Evolutionary conservation across 2,329 filamentous ascomycete species (phyloP).

Genomic region (Paecilomyces sp.): DNA sequence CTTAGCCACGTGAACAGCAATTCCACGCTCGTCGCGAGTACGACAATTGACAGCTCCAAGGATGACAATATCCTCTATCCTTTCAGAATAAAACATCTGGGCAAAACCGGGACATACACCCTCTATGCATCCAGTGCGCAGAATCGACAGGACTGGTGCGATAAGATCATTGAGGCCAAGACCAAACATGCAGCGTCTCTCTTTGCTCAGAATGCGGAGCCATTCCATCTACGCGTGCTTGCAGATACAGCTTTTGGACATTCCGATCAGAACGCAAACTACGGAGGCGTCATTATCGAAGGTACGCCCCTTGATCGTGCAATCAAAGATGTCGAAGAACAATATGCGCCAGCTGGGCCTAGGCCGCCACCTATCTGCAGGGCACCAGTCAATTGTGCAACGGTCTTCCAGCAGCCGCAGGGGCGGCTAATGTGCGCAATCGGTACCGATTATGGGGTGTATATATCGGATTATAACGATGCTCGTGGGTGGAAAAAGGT

Average conservation of each 20-base stretch:
- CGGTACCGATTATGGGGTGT: constrained; percentile 92
- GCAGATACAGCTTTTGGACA: constrained; percentile 75
- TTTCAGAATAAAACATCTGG: constrained; percentile 92
- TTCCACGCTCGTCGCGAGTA: constrained; percentile 48
- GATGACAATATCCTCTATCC: constrained; percentile 85
- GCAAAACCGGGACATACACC: constrained; percentile 78
- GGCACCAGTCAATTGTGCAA: constrained; percentile 85
- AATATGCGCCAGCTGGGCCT: constrained; percentile 56
- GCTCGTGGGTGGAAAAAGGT: constrained; percentile 87
- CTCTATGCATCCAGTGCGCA: constrained; percentile 73
- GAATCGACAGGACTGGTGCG: constrained; percentile 80
- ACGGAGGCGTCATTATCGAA: constrained; percentile 69
- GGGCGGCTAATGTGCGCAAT: constrained; percentile 86
- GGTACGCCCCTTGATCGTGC: constrained; percentile 89
- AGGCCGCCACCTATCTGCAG: constrained; percentile 72
- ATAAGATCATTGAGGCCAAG: constrained; percentile 90
- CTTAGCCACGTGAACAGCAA: constrained; percentile 55
- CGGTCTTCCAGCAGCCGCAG: constrained; percentile 73
- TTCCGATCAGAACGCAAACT: constrained; percentile 42
- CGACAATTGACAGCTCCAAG: constrained; percentile 48
- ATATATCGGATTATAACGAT: constrained; percentile 78
- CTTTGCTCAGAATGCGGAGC: constrained; percentile 88
- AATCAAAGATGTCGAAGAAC: constrained; percentile 77
- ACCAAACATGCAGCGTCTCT: constrained; percentile 84
- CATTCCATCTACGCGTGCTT: constrained; percentile 84